A percentile compares a stretch with the other conserved stretches of the same genome.
phyloP scores from a whole-genome alignment of 148 eudicot genomes.

The Vaccinium darrowii region DNA sequence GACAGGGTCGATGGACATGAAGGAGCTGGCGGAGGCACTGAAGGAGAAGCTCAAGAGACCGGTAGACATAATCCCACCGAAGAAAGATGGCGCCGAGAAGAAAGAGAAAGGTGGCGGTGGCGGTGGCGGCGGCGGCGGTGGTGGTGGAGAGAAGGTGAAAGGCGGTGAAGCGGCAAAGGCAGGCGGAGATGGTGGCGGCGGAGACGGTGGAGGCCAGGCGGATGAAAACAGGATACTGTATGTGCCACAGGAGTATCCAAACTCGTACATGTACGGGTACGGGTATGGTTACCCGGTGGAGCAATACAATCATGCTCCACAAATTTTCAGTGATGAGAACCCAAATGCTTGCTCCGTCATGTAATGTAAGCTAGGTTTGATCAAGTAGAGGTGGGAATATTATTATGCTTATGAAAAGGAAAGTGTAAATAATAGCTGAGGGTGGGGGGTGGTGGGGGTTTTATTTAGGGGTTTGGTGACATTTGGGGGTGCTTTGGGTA shows the following conservation, averaged over 20 bases:
- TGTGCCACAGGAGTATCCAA: slow-evolving; percentile 6
- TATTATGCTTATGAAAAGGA: neutral
- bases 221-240: slow-evolving; percentile 18
- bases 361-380: slow-evolving; percentile 6
- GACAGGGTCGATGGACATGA: slow-evolving; percentile 55
- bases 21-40: slow-evolving; percentile 45
- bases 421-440: slow-evolving; percentile 1
- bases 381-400: neutral
- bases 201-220: slow-evolving; percentile 3
- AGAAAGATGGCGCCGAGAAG: slow-evolving; percentile 43
- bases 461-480: neutral
- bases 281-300: slow-evolving; percentile 10
- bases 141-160: neutral
- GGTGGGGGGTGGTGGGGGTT: neutral
- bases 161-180: slow-evolving; percentile 11
- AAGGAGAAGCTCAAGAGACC: slow-evolving; percentile 42
- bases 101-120: slow-evolving; percentile 16
- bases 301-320: neutral
- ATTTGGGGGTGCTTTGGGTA: too few species aligned
- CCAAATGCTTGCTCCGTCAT: slow-evolving; percentile 30
- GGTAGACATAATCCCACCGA: slow-evolving; percentile 58
- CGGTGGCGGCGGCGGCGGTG: neutral
- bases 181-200: neutral
- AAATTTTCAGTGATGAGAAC: slow-evolving; percentile 29
- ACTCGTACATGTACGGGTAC: neutral